phyloP scores from a whole-genome alignment of 352 stramenopile genomes.

The Globisporangium paddicum region DNA sequence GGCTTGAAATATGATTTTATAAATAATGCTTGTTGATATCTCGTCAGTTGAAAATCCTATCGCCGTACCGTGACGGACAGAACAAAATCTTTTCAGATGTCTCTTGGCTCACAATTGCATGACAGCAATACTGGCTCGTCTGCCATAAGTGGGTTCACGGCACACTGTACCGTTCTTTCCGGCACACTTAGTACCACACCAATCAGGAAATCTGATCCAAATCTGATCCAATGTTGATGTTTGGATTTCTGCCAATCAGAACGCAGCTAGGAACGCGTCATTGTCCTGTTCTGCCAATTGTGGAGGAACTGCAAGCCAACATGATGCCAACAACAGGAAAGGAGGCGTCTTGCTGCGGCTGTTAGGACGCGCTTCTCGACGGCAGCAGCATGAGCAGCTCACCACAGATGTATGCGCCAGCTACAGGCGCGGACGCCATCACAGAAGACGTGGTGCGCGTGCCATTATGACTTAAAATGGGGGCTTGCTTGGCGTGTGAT shows the following conservation, averaged over 20 bases:
- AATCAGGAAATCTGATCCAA: not conserved
- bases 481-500: not conserved
- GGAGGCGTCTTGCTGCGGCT: not conserved
- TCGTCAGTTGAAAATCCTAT: not conserved
- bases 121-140: not conserved
- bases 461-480: not conserved
- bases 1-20: too few relatives aligned
- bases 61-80: not conserved
- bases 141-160: constrained; percentile 12
- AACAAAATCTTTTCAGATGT: constrained; percentile 5
- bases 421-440: constrained; percentile 8
- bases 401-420: not conserved
- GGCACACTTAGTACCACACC: not conserved
- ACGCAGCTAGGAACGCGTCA: not conserved
- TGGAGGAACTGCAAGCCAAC: constrained; percentile 4
- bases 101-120: constrained; percentile 1
- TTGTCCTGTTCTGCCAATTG: not conserved
- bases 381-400: not conserved
- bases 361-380: not conserved
- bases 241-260: not conserved
- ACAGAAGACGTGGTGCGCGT: constrained; percentile 39
- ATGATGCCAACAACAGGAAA: not conserved
- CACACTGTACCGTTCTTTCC: not conserved
- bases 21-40: too few relatives aligned
- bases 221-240: not conserved